Evolutionary conservation across 2,329 filamentous ascomycete species (phyloP).

Genomic region (Purpureocillium lavendulum): DNA sequence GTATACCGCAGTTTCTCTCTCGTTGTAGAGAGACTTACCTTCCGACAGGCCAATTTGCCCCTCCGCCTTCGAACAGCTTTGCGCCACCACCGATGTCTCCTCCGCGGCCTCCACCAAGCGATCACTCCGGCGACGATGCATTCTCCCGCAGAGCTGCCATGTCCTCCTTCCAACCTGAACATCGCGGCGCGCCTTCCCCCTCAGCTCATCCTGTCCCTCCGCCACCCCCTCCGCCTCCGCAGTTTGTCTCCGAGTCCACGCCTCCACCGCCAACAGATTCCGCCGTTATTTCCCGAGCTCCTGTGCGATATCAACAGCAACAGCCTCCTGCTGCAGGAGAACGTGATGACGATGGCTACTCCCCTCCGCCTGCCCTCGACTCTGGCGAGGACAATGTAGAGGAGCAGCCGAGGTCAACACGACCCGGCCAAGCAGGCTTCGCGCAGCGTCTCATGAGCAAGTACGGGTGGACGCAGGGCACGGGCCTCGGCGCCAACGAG

Average conservation of each 20-base stretch:
- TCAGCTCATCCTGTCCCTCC: slow-evolving; percentile 22
- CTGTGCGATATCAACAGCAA: slow-evolving; percentile 57
- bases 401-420: slow-evolving; percentile 44
- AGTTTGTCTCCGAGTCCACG: slow-evolving; percentile 11
- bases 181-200: slow-evolving; percentile 8
- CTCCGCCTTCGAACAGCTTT: slow-evolving; percentile 47
- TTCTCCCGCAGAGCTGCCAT: slow-evolving; percentile 28
- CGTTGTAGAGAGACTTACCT: too few species aligned
- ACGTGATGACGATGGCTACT: slow-evolving; percentile 31
- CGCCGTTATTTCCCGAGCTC: slow-evolving; percentile 67
- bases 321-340: slow-evolving; percentile 7
- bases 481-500: slow-evolving; percentile 74
- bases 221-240: slow-evolving; percentile 8
- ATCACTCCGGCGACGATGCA: slow-evolving; percentile 53
- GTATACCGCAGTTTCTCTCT: not conserved
- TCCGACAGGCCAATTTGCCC: slow-evolving; percentile 48
- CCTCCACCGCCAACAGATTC: slow-evolving; percentile 31
- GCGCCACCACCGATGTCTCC: slow-evolving; percentile 46
- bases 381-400: slow-evolving; percentile 29
- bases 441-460: slow-evolving; percentile 85
- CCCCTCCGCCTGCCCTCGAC: slow-evolving; percentile 37
- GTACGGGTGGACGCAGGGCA: slow-evolving; percentile 86
- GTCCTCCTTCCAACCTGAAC: not conserved
- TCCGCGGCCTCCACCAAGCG: slow-evolving; percentile 39
- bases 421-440: slow-evolving; percentile 76